Evolutionary conservation across 371 early-diverging fungal species (phyloP).

Genomic region (Mortierella polycephala): DNA sequence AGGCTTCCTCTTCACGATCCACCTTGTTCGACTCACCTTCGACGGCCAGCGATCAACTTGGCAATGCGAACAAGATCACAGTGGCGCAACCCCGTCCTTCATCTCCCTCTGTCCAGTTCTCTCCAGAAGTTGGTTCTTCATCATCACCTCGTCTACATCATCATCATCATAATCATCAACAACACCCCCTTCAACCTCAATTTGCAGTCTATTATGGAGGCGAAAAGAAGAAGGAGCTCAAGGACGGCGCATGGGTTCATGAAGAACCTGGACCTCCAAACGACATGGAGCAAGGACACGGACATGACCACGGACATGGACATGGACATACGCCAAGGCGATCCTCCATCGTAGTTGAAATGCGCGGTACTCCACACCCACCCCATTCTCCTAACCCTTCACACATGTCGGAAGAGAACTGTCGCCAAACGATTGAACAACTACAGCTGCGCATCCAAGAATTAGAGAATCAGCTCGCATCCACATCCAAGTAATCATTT

Average conservation of each 20-base stretch:
- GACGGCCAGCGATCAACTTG: background rate
- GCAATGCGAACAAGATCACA: no score
- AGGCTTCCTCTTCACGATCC: background rate
- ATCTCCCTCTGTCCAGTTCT: background rate
- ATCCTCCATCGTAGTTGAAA: conserved; percentile 18
- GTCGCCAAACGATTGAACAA: conserved; percentile 24
- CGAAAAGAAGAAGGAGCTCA: conserved; percentile 20
- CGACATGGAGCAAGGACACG: conserved; percentile 10
- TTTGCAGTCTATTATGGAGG: conserved; percentile 46
- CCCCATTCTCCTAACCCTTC: background rate
- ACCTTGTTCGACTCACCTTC: background rate
- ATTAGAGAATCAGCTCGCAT: conserved; percentile 35
- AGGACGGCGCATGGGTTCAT: conserved; percentile 17
- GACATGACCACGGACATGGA: background rate
- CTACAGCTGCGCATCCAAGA: conserved; percentile 29
- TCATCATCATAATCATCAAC: background rate
- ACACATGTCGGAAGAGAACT: conserved; percentile 11
- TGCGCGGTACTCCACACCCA: conserved; percentile 16
- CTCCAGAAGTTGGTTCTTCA: background rate
- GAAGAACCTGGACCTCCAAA: background rate
- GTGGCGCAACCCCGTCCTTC: background rate
- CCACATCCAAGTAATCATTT: background rate
- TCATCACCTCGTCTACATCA: background rate
- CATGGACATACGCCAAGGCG: background rate
- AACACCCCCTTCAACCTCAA: conserved; percentile 11